These are phyloP conservation scores for Lasiodiplodia theobromae DNA, from an alignment of 2,329 filamentous ascomycete species.

Conservation along the genomic window DNA sequence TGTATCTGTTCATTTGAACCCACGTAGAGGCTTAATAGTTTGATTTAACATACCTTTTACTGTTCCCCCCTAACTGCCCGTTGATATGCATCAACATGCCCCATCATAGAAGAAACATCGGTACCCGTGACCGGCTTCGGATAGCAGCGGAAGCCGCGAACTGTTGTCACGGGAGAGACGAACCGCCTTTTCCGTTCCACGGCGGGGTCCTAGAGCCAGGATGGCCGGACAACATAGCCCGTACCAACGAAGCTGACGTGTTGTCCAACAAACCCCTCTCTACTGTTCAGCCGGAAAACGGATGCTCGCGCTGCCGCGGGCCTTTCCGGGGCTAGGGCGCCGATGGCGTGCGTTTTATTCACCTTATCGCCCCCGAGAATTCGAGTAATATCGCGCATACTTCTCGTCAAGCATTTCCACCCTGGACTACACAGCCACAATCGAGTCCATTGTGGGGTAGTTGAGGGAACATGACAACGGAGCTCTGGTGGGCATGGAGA, in stretches of 20 bases:
- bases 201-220: background rate
- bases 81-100: background rate
- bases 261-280: background rate
- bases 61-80: background rate
- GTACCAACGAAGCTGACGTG: background rate
- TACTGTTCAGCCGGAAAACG: background rate
- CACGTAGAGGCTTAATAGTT: background rate
- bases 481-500: too few relatives aligned
- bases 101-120: background rate
- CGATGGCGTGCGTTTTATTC: background rate
- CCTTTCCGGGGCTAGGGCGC: background rate
- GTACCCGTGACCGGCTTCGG: background rate
- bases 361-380: background rate
- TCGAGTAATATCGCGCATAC: too few relatives aligned
- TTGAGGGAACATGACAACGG: too few relatives aligned
- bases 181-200: background rate
- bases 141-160: background rate
- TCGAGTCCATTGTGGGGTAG: too few relatives aligned
- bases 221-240: background rate
- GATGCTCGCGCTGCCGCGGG: background rate
- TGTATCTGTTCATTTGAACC: background rate
- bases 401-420: too few relatives aligned
- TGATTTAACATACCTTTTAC: background rate
- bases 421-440: too few relatives aligned
- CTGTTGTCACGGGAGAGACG: background rate